A percentile compares a stretch with the other conserved stretches of the same genome.
These are phyloP conservation scores for Russula ochroleuca DNA, from an alignment of 768 basidiomycete species.

Conservation along the genomic window DNA sequence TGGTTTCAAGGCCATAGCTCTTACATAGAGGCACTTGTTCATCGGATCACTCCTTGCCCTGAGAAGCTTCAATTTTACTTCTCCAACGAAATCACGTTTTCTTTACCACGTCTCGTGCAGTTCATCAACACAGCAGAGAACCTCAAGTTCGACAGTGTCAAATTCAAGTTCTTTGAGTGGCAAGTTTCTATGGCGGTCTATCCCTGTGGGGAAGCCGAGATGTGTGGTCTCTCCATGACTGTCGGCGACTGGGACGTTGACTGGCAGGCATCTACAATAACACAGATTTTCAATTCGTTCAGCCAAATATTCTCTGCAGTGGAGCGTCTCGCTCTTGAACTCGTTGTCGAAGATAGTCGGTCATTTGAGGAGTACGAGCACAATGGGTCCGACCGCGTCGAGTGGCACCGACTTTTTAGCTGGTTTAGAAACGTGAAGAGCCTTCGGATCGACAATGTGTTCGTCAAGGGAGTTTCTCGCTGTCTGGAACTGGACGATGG, in stretches of 20 bases:
- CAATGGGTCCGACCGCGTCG: neutral
- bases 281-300: neutral
- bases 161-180: neutral
- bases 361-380: too few relatives aligned
- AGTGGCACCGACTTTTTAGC: neutral
- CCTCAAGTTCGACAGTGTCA: neutral
- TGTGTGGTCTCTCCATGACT: neutral
- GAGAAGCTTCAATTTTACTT: neutral
- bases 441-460: neutral
- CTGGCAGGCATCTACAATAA: too few relatives aligned
- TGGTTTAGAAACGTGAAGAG: neutral
- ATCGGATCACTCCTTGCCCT: neutral
- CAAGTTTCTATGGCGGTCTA: too few relatives aligned
- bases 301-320: neutral
- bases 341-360: too few relatives aligned
- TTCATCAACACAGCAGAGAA: neutral
- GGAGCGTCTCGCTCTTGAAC: neutral
- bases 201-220: too few relatives aligned
- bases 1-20: neutral
- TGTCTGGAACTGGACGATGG: neutral
- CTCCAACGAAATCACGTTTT: neutral
- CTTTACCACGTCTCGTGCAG: neutral
- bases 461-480: neutral
- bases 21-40: neutral
- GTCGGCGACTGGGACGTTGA: too few relatives aligned